Conservation (phyloP, 1,139 yeast species). For the Zygoascus sp. region DNA sequence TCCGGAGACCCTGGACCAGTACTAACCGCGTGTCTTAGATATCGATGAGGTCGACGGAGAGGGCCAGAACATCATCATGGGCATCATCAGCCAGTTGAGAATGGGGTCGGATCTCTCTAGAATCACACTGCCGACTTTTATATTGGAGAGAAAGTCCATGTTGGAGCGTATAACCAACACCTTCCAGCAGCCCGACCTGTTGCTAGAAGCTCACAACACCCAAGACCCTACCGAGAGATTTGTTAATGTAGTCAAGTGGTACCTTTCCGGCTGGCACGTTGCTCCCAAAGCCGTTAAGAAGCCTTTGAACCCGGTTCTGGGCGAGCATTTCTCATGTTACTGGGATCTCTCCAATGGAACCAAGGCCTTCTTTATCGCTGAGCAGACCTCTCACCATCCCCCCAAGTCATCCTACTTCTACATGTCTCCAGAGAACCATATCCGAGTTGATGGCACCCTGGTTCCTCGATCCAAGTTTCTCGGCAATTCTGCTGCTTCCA, state of each 20-base stretch:
- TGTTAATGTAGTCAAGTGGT: slow-evolving; percentile 74
- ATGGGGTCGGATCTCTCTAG: slow-evolving; percentile 89
- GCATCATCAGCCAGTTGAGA: slow-evolving; percentile 83
- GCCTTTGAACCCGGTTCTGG: slow-evolving; percentile 90
- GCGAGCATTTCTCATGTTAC: slow-evolving; percentile 83
- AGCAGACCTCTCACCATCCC: slow-evolving; percentile 98
- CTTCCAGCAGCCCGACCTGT: slow-evolving; percentile 73
- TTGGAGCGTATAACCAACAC: slow-evolving; percentile 90
- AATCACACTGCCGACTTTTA: slow-evolving; percentile 91
- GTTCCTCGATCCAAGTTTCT: slow-evolving; percentile 83
- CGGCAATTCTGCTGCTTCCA: slow-evolving; percentile 94
- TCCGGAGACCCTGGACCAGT: too few species aligned
- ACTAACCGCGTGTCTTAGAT: too few species aligned
- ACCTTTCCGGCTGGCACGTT: slow-evolving; percentile 93
- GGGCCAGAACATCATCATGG: slow-evolving; percentile 78
- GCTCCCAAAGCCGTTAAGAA: slow-evolving; percentile 98
- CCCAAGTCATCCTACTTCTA: slow-evolving; percentile 94
- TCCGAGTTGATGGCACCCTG: slow-evolving; percentile 84
- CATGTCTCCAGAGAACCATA: slow-evolving; percentile 71
- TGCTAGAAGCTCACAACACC: slow-evolving; percentile 59
- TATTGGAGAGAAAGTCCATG: slow-evolving; percentile 93
- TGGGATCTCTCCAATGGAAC: slow-evolving; percentile 78
- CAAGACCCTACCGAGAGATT: slow-evolving; percentile 64
- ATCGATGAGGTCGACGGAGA: slow-evolving; percentile 89
- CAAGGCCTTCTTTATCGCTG: slow-evolving; percentile 79